phyloP scores from a whole-genome alignment of 2,329 filamentous ascomycete genomes.

The Aspergillus sp. region DNA sequence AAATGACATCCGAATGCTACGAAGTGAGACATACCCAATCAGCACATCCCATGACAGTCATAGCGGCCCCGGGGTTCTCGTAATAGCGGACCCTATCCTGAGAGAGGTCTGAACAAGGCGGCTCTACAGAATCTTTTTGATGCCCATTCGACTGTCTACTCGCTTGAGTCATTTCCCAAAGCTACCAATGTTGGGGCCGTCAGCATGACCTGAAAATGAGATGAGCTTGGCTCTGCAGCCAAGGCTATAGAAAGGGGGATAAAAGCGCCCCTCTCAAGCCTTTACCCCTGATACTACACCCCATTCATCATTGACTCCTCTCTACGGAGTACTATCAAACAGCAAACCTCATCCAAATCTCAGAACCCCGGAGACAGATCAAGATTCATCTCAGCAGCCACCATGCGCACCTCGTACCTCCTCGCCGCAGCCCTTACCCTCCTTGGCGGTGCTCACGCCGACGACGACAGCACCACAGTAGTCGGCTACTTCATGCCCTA shows the following conservation, averaged over 20 bases:
- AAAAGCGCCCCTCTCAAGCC: no score
- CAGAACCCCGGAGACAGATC: background rate
- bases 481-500: conserved; percentile 15
- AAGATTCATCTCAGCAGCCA: background rate
- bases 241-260: no score
- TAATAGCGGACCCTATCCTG: background rate
- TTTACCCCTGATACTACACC: no score
- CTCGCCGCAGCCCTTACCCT: background rate
- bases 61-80: background rate
- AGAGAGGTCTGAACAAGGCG: background rate
- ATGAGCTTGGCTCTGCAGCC: no score
- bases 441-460: background rate
- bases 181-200: no score
- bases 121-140: background rate
- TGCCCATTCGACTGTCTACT: no score
- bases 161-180: no score
- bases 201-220: no score
- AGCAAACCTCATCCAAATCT: background rate
- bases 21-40: background rate
- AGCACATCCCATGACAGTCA: background rate
- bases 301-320: no score
- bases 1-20: background rate
- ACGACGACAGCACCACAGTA: conserved; percentile 14
- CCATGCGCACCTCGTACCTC: conserved; percentile 3
- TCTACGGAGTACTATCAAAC: no score